Conservation (phyloP, 1,284 basidiomycete genomes). For the Neolentinus lepideus region DNA sequence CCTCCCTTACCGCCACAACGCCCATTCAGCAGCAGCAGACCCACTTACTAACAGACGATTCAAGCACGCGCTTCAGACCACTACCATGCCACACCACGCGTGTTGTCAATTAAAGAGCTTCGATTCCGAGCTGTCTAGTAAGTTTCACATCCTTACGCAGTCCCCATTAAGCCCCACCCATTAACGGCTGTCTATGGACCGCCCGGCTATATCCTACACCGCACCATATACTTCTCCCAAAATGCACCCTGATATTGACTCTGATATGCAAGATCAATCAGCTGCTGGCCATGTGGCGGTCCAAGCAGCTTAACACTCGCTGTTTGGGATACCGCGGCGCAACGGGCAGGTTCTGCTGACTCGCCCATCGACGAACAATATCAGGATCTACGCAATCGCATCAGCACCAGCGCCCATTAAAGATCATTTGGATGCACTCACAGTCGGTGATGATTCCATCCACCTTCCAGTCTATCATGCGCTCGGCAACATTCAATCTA, state of each 20-base stretch:
- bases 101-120: not conserved
- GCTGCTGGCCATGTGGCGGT: slow-evolving; percentile 26
- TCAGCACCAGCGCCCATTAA: not conserved
- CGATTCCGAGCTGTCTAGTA: not conserved
- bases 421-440: slow-evolving; percentile 14
- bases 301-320: slow-evolving; percentile 49
- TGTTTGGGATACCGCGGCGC: slow-evolving; percentile 49
- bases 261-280: not conserved
- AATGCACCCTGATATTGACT: too few relatives aligned
- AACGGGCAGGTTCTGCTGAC: slow-evolving; percentile 40
- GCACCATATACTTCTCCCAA: slow-evolving; percentile 8
- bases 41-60: not conserved
- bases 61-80: not conserved
- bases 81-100: not conserved
- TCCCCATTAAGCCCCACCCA: not conserved
- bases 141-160: not conserved
- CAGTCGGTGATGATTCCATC: slow-evolving; percentile 74
- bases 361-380: slow-evolving; percentile 43
- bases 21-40: not conserved
- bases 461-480: slow-evolving; percentile 50
- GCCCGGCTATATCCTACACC: slow-evolving; percentile 16
- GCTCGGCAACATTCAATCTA: slow-evolving; percentile 49
- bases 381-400: slow-evolving; percentile 33
- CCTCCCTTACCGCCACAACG: not conserved
- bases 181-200: not conserved